These are phyloP conservation scores for Chenopodium berlandieri DNA, from an alignment of 148 eudicot species.

Conservation along the genomic window DNA sequence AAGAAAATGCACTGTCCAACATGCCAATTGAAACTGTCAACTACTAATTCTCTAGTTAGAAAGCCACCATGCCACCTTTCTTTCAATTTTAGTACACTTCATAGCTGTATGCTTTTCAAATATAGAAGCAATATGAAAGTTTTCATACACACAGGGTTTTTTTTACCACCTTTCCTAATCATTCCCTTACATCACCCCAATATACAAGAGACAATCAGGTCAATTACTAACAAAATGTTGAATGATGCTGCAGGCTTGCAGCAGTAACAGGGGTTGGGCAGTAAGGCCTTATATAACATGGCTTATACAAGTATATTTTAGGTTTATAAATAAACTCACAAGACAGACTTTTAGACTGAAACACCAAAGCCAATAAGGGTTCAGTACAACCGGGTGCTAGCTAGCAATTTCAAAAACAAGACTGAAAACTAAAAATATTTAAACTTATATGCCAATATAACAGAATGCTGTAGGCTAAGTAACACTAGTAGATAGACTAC, in stretches of 20 bases:
- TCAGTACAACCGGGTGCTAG: background rate
- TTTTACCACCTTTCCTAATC: background rate
- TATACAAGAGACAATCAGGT: no score
- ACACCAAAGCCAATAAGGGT: background rate
- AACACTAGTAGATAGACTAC: background rate
- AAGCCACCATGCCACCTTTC: no score
- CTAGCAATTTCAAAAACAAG: background rate
- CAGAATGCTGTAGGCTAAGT: background rate
- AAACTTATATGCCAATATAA: background rate
- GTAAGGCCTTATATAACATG: background rate
- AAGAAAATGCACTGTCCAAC: no score
- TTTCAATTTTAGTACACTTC: no score
- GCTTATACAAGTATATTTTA: background rate
- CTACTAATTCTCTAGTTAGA: no score
- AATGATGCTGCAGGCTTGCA: background rate
- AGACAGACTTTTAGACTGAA: background rate
- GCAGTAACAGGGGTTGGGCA: background rate
- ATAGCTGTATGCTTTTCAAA: no score
- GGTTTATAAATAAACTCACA: background rate
- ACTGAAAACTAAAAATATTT: background rate
- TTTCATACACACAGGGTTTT: no score
- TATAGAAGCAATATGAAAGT: no score
- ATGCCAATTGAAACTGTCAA: no score
- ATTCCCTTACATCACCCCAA: background rate
- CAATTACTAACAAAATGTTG: background rate